Base-by-base conservation (phyloP, 805 yeast species). In the Sugiyamaella valdiviana region DNA sequence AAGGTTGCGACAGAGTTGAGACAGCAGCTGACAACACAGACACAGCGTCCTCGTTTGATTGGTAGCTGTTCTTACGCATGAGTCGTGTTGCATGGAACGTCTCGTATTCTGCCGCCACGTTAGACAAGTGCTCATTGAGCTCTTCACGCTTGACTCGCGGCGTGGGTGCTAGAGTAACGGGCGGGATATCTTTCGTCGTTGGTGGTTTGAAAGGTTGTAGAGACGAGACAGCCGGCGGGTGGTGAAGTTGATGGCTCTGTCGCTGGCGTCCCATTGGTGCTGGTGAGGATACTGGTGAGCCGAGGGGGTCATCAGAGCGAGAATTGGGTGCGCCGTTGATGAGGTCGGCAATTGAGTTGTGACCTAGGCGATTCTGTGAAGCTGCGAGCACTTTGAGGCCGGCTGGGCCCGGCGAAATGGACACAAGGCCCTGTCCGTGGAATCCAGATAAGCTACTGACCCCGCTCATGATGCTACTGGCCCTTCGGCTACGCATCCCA, bases 111-210 rank as follows among this genome's bases (percentile, higher is more conserved):
- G 63, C 59, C 17, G 70, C 65, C 2, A 81, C 66, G 2, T 69
- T 67, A 14, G 55, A 58, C 10, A 78, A 54, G 53, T 82, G 83
- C 1, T 65, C 48, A 16, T 64, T 67, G 39, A 83, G 68, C 20
- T 66, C 69, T 1, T 67, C 61, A 37, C 71, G 67, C 51, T 75
- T 65, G 5, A 75, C 72, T 44, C 69, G 72, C 17, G 70, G 70
- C 3, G 81, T 62, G 26, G 77, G 78, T 2, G 83, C 69, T 36
- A 91, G 69, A 42, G 76, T 79, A 9, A 88, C 82, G 20, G 83
- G 88, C 0, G 97, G 96, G 9, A 91, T 91, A 59, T 93, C 98
- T 44, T 75, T 74, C 1, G 77, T 71, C 0, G 96, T 83, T 0
- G 99, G 98, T 14, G 65, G 54, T 38, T 60, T 54, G 49, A 57